Percentiles rank a stretch among this genome's conserved stretches.
phyloP scores from a whole-genome alignment of 768 basidiomycete genomes.

The Pisolithus albus region DNA sequence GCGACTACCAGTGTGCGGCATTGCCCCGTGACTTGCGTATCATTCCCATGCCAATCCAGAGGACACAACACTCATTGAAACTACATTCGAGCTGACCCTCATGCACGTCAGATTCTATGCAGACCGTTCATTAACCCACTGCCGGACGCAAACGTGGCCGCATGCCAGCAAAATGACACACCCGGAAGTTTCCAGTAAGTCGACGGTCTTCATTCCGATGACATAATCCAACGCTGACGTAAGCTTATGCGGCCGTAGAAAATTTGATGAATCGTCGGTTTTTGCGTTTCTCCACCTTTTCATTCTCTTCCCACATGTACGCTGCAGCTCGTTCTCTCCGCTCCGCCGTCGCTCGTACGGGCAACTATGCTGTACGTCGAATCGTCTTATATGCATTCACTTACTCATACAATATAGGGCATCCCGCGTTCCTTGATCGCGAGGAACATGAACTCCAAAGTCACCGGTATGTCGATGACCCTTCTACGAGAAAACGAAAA shows the following conservation, averaged over 20 bases:
- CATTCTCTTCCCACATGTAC: constrained; percentile 59
- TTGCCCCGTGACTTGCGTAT: too few relatives aligned
- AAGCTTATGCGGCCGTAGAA: constrained; percentile 32
- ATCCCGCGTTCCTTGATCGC: constrained; percentile 69
- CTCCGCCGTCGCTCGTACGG: constrained; percentile 50
- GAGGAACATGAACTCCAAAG: constrained; percentile 94
- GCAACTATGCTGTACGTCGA: constrained; percentile 53
- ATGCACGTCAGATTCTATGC: too few relatives aligned
- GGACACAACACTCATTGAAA: too few relatives aligned
- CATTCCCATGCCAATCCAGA: too few relatives aligned
- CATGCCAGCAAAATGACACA: background rate
- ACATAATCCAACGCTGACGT: constrained; percentile 16
- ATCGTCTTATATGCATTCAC: background rate
- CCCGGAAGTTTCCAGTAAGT: constrained; percentile 11
- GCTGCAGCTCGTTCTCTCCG: constrained; percentile 60
- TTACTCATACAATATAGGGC: constrained; percentile 33
- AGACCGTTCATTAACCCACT: too few relatives aligned
- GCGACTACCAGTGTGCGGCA: background rate
- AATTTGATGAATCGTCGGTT: constrained; percentile 36
- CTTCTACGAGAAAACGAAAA: background rate
- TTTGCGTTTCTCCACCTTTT: constrained; percentile 27
- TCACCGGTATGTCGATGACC: constrained; percentile 53
- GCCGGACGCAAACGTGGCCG: too few relatives aligned
- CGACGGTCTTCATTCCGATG: background rate
- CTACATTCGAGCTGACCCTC: too few relatives aligned